These are phyloP conservation scores for Scleroderma citrinum DNA, from an alignment of 768 basidiomycete genomes.

Conservation along the genomic window DNA sequence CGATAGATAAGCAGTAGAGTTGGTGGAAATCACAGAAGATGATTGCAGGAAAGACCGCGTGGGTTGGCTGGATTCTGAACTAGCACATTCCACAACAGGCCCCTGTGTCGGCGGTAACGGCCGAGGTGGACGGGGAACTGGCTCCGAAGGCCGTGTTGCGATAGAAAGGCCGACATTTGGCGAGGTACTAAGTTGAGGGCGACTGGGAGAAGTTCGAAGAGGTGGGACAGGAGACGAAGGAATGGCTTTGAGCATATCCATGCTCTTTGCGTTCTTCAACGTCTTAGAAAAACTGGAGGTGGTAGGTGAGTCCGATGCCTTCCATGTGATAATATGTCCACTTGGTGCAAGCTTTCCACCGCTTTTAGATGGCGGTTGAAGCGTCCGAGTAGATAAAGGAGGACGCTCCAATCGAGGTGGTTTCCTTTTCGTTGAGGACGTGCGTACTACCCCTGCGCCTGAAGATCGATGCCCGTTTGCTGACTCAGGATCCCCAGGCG, in stretches of 20 bases:
- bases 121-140: conserved; percentile 18
- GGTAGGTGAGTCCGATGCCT: conserved; percentile 28
- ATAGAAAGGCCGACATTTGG: conserved; percentile 12
- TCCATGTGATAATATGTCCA: conserved; percentile 18
- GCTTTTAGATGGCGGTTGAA: conserved; percentile 7
- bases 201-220: conserved; percentile 27
- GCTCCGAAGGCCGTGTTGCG: conserved; percentile 14
- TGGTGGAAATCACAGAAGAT: conserved; percentile 14
- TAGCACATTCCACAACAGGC: conserved; percentile 13
- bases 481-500: conserved; percentile 15
- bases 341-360: conserved; percentile 24
- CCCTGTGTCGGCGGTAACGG: conserved; percentile 28
- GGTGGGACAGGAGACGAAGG: conserved; percentile 9
- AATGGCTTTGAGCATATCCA: conserved; percentile 22
- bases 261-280: conserved; percentile 24
- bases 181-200: conserved; percentile 19
- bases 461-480: conserved; percentile 8
- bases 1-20: conserved; percentile 30
- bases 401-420: conserved; percentile 12
- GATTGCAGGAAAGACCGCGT: conserved; percentile 19
- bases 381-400: conserved; percentile 17
- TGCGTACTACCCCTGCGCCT: conserved; percentile 8
- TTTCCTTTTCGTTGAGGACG: conserved; percentile 16
- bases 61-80: conserved; percentile 12
- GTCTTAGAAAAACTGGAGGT: conserved; percentile 28